These are phyloP conservation scores for Exophiala dermatitidis DNA, from an alignment of 2,329 filamentous ascomycete genomes.

Conservation along the genomic window DNA sequence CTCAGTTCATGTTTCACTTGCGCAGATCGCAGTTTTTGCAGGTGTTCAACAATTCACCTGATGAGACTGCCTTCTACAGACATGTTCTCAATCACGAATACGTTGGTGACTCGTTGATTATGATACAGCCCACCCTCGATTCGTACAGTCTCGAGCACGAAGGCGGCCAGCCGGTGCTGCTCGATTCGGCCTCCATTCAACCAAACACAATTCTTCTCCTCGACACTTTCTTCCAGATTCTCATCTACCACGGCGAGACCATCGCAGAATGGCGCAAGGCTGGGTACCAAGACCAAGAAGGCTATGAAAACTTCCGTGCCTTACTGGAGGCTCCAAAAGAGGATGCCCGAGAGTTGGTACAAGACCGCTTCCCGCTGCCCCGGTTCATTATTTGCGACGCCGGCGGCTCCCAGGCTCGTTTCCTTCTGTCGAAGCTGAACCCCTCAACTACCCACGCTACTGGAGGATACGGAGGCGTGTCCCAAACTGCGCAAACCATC, in stretches of 20 bases:
- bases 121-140: slow-evolving; percentile 97
- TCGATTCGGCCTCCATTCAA: slow-evolving; percentile 95
- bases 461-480: slow-evolving; percentile 81
- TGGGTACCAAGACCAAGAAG: slow-evolving; percentile 95
- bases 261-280: slow-evolving; percentile 97
- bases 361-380: slow-evolving; percentile 94
- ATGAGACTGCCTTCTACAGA: slow-evolving; percentile 97
- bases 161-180: slow-evolving; percentile 81
- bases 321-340: slow-evolving; percentile 91
- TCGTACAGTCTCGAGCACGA: slow-evolving; percentile 97
- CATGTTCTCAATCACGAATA: slow-evolving; percentile 97
- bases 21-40: slow-evolving; percentile 95
- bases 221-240: slow-evolving; percentile 98
- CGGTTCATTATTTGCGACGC: slow-evolving; percentile 98
- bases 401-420: slow-evolving; percentile 95
- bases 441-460: slow-evolving; percentile 95
- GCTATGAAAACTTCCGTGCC: slow-evolving; percentile 89
- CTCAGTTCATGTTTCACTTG: slow-evolving; percentile 99
- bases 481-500: slow-evolving; percentile 90
- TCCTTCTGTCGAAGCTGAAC: slow-evolving; percentile 93
- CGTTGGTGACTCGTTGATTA: slow-evolving; percentile 90
- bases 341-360: slow-evolving; percentile 92
- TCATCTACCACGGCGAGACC: slow-evolving; percentile 98
- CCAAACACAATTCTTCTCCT: slow-evolving; percentile 87
- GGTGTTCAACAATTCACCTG: slow-evolving; percentile 98